Percentiles rank a stretch among this genome's conserved stretches.
phyloP scores from a whole-genome alignment of 2,329 filamentous ascomycete genomes.

The Trichoderma sp. region DNA sequence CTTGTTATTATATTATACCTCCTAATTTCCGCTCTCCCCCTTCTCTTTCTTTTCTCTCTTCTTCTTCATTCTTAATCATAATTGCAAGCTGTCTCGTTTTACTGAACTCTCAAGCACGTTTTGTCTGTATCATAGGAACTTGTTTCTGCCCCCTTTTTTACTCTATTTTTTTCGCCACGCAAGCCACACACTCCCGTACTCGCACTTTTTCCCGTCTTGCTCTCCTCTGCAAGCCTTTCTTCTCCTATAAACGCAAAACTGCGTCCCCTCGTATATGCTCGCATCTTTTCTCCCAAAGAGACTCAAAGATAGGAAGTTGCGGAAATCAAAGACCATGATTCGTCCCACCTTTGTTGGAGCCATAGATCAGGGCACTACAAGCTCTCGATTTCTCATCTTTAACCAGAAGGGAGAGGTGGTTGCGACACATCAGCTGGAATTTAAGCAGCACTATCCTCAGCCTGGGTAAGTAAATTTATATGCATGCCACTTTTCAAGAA shows the following conservation, averaged over 20 bases:
- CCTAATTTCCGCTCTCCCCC: not conserved
- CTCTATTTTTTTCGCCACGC: not conserved
- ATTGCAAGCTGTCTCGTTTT: constrained; percentile 5
- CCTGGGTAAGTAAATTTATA: constrained; percentile 62
- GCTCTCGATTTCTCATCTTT: constrained; percentile 78
- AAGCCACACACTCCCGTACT: not conserved
- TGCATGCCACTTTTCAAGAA: not conserved
- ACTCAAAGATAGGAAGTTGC: not conserved
- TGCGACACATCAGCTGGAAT: constrained; percentile 75
- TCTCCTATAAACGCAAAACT: not conserved
- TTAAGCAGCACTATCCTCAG: constrained; percentile 73
- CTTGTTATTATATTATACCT: constrained; percentile 1
- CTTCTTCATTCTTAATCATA: not conserved
- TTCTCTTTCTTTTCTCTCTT: not conserved
- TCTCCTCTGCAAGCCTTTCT: not conserved
- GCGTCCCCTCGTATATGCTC: constrained; percentile 23
- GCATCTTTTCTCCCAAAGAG: constrained; percentile 33
- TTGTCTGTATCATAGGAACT: not conserved
- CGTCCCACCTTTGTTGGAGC: constrained; percentile 66
- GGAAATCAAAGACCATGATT: constrained; percentile 29
- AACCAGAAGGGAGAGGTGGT: constrained; percentile 70
- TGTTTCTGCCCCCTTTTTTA: not conserved
- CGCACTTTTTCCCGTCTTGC: not conserved
- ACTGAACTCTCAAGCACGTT: not conserved
- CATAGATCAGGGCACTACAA: constrained; percentile 81